Evolutionary conservation across 306 rosid species (phyloP), one percentile per base, ranked within the genome.

Genomic region (Pyrus pyrifolia): DNA sequence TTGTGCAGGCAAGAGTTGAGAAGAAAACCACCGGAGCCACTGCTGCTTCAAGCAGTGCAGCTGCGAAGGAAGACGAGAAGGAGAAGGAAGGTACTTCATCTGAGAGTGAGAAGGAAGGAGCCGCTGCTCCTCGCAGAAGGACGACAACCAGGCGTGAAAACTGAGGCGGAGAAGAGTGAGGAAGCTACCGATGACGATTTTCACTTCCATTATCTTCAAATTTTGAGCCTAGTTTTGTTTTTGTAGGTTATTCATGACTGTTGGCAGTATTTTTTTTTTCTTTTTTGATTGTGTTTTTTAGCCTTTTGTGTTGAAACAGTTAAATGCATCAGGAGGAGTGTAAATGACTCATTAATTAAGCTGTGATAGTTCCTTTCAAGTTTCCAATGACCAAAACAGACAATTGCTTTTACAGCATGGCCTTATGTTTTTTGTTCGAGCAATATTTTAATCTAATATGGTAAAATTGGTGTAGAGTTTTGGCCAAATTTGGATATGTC

Each of bases 121-220:
- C 85, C 4, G 87, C 85, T 33, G 85, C 91, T 31, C 83, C 96
- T 21, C 98, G 97, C 30, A 76, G 88, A 52, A 89, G 93, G 89
- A 3, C 84, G 23, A 76, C 72, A 9, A 51, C 55, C 55, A 85
- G 93, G 81, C 87, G 97, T 73, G 97, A 91, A 8, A 70, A 73
- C 74, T 93, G 84, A 89, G 80, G 59, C 29, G 86, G 71, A 29
- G 61, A 46, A 35, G 27, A 7, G 15, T 40, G 60, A 62, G 62
- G 62, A 45, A 3, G 45, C 58, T 27, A 45, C 60, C 1, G 70
- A 11, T 46, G 46, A 45, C 33, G 44, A 42, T 21, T 14, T 72
- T 5, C 55, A 40, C 35, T 45, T 25, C n/a, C 29, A 13, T 59
- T 42, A 38, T 40, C 68, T 12, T 74, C 61, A 45, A 74, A 74